These are phyloP conservation scores for Debaryomyces castellii DNA, from an alignment of 805 yeast species.

Conservation along the genomic window DNA sequence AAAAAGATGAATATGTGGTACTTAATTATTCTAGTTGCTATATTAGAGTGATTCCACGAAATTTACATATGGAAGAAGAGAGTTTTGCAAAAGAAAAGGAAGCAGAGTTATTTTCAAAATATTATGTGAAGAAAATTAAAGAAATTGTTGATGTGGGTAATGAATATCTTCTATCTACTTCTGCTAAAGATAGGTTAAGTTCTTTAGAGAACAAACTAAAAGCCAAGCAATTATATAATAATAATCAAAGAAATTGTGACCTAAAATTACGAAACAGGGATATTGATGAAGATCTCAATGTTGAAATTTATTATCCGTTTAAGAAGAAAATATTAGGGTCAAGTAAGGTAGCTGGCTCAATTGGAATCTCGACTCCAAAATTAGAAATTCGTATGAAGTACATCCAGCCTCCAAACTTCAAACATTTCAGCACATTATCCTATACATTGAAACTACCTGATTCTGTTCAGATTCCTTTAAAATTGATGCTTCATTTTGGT, in stretches of 20 bases:
- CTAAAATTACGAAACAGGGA: conserved; percentile 6
- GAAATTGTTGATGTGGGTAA: conserved; percentile 28
- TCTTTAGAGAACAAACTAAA: conserved; percentile 7
- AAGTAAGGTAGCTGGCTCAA: conserved; percentile 11
- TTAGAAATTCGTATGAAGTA: conserved; percentile 16
- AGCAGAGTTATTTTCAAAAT: conserved; percentile 18
- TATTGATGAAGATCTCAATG: conserved; percentile 1
- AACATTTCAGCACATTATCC: conserved; percentile 7
- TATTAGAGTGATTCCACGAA: conserved; percentile 28
- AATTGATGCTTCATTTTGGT: conserved; percentile 30
- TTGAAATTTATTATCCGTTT: conserved; percentile 12
- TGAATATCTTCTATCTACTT: conserved; percentile 13
- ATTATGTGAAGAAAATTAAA: conserved; percentile 25
- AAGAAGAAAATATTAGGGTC: conserved; percentile 13
- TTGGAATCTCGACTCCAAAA: conserved; percentile 16
- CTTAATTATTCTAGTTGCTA: conserved; percentile 26
- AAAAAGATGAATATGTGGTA: conserved; percentile 41
- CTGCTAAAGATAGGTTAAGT: conserved; percentile 8
- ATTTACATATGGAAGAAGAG: conserved; percentile 13
- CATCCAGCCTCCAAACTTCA: conserved; percentile 21
- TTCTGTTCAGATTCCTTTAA: conserved; percentile 20
- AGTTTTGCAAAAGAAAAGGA: conserved; percentile 13
- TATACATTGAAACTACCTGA: neutral
- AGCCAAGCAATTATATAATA: conserved; percentile 19
- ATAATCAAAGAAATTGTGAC: conserved; percentile 9